Base-by-base conservation (phyloP, 495 filamentous ascomycete genomes). In the Hypoxylon lenormandii region DNA sequence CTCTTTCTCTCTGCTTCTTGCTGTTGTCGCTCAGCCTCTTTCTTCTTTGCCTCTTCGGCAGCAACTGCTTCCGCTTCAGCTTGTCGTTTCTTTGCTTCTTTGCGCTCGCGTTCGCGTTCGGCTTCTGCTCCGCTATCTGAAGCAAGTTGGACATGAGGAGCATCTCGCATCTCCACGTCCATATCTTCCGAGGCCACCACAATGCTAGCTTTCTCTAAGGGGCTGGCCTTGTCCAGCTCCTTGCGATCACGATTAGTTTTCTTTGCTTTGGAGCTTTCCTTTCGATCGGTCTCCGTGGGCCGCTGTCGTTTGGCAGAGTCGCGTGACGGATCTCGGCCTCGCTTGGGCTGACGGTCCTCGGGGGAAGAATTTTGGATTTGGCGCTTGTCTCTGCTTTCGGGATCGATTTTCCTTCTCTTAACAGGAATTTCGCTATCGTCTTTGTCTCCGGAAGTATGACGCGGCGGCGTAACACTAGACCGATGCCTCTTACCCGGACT, bases 401-500 rank as follows among this genome's bases (percentile, higher is more conserved):
- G 68, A 37, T 86, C 85, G 19, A 86, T 54, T 18, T 81, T 81
- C 45, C 85, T 76, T 61, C 79, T 76, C 71, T 87, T 87, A 30
- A 77, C 54, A 16, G 83, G 80, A 26, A 72, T 79, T 81, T 90
- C 81, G 80, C 82, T 73, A 77, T 85, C 65, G 59, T 85, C 83
- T 60, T 81, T 80, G 36, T 85, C 85, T 21, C 82, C 78, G 36
- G 82, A 81, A 23, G 82, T 83, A 51, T 81, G 84, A 60, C 87
- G 81, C 47, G 90, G 88, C 2, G 91, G 90, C 3, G 89, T 91
- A 12, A 82, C 83, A 70, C 90, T 92, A 53, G 82, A 80, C 38
- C 90, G 86, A 66, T 87, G 84, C 43, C 91, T 85, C 71, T 92
- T 93, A 48, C 86, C 78, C 45, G 83, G 77, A 49, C 70, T 67